Evolutionary conservation across 805 yeast genomes (phyloP).

Genomic region (Grigorovia jiainica): DNA sequence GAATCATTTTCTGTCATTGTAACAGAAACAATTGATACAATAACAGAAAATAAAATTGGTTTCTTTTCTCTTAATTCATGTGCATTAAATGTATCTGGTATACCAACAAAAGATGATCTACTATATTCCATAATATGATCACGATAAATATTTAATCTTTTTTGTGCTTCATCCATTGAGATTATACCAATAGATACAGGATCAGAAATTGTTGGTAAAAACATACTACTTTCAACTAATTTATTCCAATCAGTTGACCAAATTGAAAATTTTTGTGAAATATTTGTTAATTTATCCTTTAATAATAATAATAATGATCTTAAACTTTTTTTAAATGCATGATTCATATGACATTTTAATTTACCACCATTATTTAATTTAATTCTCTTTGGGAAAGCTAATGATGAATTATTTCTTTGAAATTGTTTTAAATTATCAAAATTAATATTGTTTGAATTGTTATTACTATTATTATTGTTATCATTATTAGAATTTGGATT

Average conservation of each 20-base stretch:
- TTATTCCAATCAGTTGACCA: constrained; percentile 37
- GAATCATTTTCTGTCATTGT: constrained; percentile 26
- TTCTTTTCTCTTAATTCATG: constrained; percentile 39
- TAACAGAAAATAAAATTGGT: constrained; percentile 55
- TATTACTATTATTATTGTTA: background rate
- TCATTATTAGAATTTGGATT: background rate
- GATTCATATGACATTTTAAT: constrained; percentile 4
- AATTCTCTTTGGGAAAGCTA: background rate
- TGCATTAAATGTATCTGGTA: constrained; percentile 37
- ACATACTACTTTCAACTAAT: constrained; percentile 38
- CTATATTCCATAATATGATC: constrained; percentile 36
- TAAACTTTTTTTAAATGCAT: constrained; percentile 19
- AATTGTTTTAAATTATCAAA: no score
- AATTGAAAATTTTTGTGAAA: constrained; percentile 33
- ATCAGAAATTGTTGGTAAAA: constrained; percentile 37
- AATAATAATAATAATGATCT: constrained; percentile 16
- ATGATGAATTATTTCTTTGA: background rate
- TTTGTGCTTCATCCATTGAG: constrained; percentile 48
- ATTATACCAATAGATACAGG: constrained; percentile 50
- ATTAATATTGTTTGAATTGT: background rate
- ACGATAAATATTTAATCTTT: constrained; percentile 43
- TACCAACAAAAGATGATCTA: constrained; percentile 43
- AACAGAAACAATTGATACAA: constrained; percentile 53
- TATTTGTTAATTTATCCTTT: constrained; percentile 31
- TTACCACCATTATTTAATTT: background rate